These are phyloP conservation scores for Pseudogymnoascus sp. DNA, from an alignment of 2,329 filamentous ascomycete genomes.

Conservation along the genomic window DNA sequence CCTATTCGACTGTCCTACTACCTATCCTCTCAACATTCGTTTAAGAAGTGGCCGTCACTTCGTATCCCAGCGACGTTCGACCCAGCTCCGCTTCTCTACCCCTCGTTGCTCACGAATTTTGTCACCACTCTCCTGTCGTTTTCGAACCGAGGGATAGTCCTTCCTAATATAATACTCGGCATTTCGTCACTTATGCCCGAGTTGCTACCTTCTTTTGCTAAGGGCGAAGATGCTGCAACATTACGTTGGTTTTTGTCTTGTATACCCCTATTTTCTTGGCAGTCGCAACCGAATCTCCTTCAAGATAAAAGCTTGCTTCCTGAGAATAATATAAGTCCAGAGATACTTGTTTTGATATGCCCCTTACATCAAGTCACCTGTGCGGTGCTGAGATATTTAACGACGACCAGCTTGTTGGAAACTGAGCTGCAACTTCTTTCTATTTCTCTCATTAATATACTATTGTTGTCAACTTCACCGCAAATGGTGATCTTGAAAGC, in stretches of 20 bases:
- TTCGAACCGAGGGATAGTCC: slow-evolving; percentile 51
- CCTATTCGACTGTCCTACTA: slow-evolving; percentile 51
- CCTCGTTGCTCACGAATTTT: slow-evolving; percentile 65
- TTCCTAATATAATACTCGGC: slow-evolving; percentile 76
- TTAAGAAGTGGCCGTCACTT: slow-evolving; percentile 28
- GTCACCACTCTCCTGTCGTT: slow-evolving; percentile 67
- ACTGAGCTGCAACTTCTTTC: slow-evolving; percentile 86
- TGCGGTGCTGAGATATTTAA: slow-evolving; percentile 67
- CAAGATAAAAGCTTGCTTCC: slow-evolving; percentile 15
- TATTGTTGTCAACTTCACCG: slow-evolving; percentile 70
- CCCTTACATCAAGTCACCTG: slow-evolving; percentile 76
- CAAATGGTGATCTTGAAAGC: slow-evolving; percentile 81
- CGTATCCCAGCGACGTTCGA: slow-evolving; percentile 72
- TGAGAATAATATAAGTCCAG: slow-evolving; percentile 30
- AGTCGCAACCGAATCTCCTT: background rate
- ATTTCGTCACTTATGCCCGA: slow-evolving; percentile 68
- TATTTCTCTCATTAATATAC: slow-evolving; percentile 70
- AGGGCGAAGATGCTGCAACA: slow-evolving; percentile 51
- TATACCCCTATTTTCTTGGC: slow-evolving; percentile 47
- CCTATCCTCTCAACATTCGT: slow-evolving; percentile 23
- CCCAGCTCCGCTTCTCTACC: slow-evolving; percentile 85
- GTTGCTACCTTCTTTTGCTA: slow-evolving; percentile 57
- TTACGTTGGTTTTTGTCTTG: slow-evolving; percentile 76
- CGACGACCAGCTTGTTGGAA: slow-evolving; percentile 78
- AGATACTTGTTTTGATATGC: slow-evolving; percentile 53